Percentiles rank a stretch among this genome's conserved stretches.
Conservation (phyloP, 306 rosid genomes). For the Vigna mungo region DNA sequence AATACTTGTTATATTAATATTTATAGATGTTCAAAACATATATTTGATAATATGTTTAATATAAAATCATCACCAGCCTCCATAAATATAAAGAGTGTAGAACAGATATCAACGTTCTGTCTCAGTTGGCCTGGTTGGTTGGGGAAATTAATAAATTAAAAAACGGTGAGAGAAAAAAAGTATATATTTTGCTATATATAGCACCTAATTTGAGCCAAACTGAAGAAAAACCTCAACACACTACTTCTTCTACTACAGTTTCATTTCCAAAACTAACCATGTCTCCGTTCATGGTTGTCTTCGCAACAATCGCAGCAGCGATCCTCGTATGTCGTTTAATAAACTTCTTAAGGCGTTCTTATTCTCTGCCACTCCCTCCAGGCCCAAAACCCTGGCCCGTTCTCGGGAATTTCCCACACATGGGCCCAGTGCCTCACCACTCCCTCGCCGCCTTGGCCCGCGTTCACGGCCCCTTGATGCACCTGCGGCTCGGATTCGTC, state of each 20-base stretch:
- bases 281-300: constrained; percentile 37
- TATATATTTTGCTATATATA: not conserved
- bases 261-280: constrained; percentile 13
- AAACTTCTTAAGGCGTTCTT: not conserved
- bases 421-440: constrained; percentile 81
- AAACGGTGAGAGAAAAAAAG: not conserved
- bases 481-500: constrained; percentile 71
- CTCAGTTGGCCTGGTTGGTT: too few relatives aligned
- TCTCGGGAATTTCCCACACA: constrained; percentile 78
- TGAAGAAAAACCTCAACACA: not conserved
- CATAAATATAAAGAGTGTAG: too few relatives aligned
- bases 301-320: constrained; percentile 37
- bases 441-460: constrained; percentile 66
- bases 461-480: constrained; percentile 72
- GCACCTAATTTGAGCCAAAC: too few relatives aligned
- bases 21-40: too few relatives aligned
- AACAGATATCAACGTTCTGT: not conserved
- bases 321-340: constrained; percentile 42
- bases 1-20: too few relatives aligned
- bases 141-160: not conserved
- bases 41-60: too few relatives aligned
- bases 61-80: too few relatives aligned
- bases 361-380: constrained; percentile 59
- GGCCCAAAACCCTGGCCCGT: constrained; percentile 92
- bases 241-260: not conserved